Evolutionary conservation across 192 early-diverging fungal species (phyloP).

Genomic region (Jimgerdemannia lactiflua): DNA sequence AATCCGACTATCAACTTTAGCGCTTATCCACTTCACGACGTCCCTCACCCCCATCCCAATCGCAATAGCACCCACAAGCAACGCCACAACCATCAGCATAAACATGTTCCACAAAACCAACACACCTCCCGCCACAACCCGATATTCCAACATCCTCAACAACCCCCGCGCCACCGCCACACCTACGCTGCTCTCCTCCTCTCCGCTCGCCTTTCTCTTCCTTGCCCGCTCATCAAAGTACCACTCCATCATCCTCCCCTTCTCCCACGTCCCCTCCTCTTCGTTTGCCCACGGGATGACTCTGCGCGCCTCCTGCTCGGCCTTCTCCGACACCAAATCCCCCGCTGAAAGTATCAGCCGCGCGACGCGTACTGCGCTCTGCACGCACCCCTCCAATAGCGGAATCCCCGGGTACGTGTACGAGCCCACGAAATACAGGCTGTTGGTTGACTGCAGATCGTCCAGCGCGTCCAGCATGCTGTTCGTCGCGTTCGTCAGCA

Average conservation of each 20-base stretch:
- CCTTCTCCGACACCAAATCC: constrained; percentile 22
- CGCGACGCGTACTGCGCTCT: constrained; percentile 45
- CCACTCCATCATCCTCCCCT: background rate
- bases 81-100: too few species aligned
- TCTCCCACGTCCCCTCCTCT: background rate
- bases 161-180: too few species aligned
- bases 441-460: constrained; percentile 24
- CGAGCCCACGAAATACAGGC: constrained; percentile 55
- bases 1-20: too few species aligned
- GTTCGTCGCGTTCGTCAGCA: constrained; percentile 53
- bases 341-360: constrained; percentile 12
- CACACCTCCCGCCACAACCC: too few species aligned
- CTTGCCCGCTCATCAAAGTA: background rate
- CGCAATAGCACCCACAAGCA: too few species aligned
- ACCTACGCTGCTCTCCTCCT: too few species aligned
- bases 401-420: constrained; percentile 61
- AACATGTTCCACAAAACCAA: too few species aligned
- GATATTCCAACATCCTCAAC: too few species aligned
- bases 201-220: too few species aligned
- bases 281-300: background rate
- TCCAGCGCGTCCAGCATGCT: constrained; percentile 43
- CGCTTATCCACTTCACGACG: too few species aligned
- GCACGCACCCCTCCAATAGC: constrained; percentile 60
- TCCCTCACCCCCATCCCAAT: too few species aligned
- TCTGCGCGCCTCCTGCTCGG: background rate